Percentiles rank a stretch among this genome's conserved stretches.
These are phyloP conservation scores for Lasiosphaeria miniovina DNA, from an alignment of 495 filamentous ascomycete genomes.

Conservation along the genomic window DNA sequence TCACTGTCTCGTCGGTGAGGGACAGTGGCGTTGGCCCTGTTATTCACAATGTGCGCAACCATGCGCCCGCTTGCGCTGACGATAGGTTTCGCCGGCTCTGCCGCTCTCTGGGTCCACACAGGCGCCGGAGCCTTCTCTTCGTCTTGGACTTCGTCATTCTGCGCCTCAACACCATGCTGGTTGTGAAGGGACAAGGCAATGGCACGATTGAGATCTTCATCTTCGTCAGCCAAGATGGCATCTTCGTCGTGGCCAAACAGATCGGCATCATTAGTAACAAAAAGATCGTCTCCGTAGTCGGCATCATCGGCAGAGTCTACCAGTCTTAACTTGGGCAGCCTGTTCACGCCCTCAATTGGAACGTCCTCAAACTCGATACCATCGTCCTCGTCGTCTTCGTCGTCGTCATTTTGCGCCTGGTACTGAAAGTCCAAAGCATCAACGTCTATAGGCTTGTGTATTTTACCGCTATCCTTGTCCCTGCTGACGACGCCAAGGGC, in stretches of 20 bases:
- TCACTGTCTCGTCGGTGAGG: slow-evolving; percentile 41
- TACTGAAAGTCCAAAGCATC: slow-evolving; percentile 65
- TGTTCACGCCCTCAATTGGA: slow-evolving; percentile 88
- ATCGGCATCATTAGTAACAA: slow-evolving; percentile 48
- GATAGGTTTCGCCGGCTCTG: slow-evolving; percentile 52
- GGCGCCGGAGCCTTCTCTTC: slow-evolving; percentile 48
- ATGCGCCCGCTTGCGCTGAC: slow-evolving; percentile 50
- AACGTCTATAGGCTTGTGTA: slow-evolving; percentile 84
- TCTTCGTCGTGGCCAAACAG: slow-evolving; percentile 34
- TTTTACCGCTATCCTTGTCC: slow-evolving; percentile 68
- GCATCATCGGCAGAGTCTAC: background rate
- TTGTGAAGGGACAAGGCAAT: slow-evolving; percentile 75
- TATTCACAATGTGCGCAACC: slow-evolving; percentile 63
- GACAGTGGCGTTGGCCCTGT: slow-evolving; percentile 54
- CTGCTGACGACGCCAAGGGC: slow-evolving; percentile 86
- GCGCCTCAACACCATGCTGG: slow-evolving; percentile 35
- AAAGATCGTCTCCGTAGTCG: slow-evolving; percentile 54
- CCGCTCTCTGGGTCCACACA: slow-evolving; percentile 54
- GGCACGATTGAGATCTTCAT: slow-evolving; percentile 74
- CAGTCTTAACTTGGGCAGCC: slow-evolving; percentile 62
- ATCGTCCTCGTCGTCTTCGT: slow-evolving; percentile 64
- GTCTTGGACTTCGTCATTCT: slow-evolving; percentile 40
- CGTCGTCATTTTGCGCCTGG: slow-evolving; percentile 48
- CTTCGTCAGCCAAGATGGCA: slow-evolving; percentile 54
- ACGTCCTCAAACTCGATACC: slow-evolving; percentile 90